Percentiles rank a stretch among this genome's conserved stretches.
Conservation (phyloP, 2,329 filamentous ascomycete genomes). For the Diaporthe citrichinensis region DNA sequence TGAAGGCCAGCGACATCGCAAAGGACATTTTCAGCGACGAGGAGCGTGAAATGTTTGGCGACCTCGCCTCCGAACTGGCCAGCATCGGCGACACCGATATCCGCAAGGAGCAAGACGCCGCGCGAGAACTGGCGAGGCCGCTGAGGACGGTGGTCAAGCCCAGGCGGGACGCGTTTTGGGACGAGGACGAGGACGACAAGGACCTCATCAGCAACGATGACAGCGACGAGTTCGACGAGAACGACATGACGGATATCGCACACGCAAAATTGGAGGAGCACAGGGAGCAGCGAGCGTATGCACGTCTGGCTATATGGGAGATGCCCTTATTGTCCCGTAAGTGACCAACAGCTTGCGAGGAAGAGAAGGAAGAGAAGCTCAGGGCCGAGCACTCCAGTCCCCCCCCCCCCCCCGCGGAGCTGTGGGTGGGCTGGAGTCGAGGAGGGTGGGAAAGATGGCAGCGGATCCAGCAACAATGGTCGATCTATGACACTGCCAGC, state of each 20-base stretch:
- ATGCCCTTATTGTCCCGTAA: slow-evolving; percentile 91
- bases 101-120: slow-evolving; percentile 37
- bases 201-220: slow-evolving; percentile 65
- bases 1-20: slow-evolving; percentile 36
- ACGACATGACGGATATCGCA: slow-evolving; percentile 86
- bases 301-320: slow-evolving; percentile 91
- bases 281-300: slow-evolving; percentile 89
- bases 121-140: slow-evolving; percentile 42
- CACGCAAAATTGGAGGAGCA: slow-evolving; percentile 91
- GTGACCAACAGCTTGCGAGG: slow-evolving; percentile 52
- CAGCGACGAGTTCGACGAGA: slow-evolving; percentile 76
- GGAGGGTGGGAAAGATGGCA: not conserved
- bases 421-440: too few species aligned
- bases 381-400: too few species aligned
- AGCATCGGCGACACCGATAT: slow-evolving; percentile 43
- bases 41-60: slow-evolving; percentile 28
- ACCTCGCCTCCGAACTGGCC: slow-evolving; percentile 31
- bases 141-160: slow-evolving; percentile 40
- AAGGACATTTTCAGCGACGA: slow-evolving; percentile 29
- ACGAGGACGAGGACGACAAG: slow-evolving; percentile 62
- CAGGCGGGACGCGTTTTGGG: slow-evolving; percentile 62
- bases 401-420: too few species aligned
- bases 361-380: not conserved
- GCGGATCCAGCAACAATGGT: not conserved
- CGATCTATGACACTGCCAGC: not conserved